Percentiles rank a stretch among this genome's conserved stretches.
These are phyloP conservation scores for Phytophthora pinifolia DNA, from an alignment of 352 stramenopile species.

Conservation along the genomic window DNA sequence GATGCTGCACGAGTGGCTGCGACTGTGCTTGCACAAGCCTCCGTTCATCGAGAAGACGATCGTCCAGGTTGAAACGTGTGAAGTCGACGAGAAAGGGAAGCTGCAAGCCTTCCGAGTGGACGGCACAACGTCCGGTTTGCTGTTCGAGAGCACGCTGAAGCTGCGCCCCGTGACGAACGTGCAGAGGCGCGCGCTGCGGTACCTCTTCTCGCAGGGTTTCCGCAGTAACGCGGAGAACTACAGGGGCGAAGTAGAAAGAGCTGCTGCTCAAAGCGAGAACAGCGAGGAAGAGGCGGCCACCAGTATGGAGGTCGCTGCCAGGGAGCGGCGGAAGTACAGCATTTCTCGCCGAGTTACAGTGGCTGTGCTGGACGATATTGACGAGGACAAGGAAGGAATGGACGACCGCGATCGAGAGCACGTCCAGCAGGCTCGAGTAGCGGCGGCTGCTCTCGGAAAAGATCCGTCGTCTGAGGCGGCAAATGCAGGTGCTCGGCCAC, in stretches of 20 bases:
- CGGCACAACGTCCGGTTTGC: constrained; percentile 53
- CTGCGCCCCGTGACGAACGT: constrained; percentile 57
- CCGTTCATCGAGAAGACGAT: constrained; percentile 40
- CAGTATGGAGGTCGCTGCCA: constrained; percentile 13
- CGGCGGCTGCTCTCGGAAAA: constrained; percentile 30
- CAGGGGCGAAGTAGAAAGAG: constrained; percentile 5
- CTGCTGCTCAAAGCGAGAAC: background rate
- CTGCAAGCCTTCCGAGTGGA: constrained; percentile 68
- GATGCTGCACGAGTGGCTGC: constrained; percentile 68
- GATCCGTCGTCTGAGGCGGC: constrained; percentile 10
- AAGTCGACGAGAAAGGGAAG: constrained; percentile 20
- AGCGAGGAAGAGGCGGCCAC: background rate
- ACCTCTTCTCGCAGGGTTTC: constrained; percentile 71
- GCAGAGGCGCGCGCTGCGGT: constrained; percentile 57
- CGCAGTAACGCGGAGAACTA: constrained; percentile 33
- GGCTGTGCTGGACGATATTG: constrained; percentile 45
- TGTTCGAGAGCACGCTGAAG: constrained; percentile 78
- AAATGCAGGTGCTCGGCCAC: constrained; percentile 1
- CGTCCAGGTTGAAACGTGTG: constrained; percentile 1
- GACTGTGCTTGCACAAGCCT: constrained; percentile 60
- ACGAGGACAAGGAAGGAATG: constrained; percentile 42
- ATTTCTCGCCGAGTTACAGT: constrained; percentile 50
- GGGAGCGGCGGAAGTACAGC: constrained; percentile 22
- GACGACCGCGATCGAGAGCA: constrained; percentile 38
- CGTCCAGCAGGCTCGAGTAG: constrained; percentile 37